Conservation (phyloP, 140 eudicot genomes). For the Cichorium intybus region DNA sequence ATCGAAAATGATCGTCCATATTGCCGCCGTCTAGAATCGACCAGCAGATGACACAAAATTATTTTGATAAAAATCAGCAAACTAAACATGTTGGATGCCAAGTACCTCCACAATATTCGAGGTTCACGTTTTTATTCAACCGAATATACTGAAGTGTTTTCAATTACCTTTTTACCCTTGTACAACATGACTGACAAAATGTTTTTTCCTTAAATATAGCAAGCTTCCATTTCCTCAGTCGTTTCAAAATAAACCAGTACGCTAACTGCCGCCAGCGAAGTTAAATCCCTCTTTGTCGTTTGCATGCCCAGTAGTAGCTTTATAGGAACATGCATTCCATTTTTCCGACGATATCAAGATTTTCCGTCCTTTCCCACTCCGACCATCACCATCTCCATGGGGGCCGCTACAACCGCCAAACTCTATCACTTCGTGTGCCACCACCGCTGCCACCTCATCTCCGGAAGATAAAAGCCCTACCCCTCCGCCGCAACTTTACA, state of each 20-base stretch:
- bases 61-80: neutral
- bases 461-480: neutral
- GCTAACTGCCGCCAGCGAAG: neutral
- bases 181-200: neutral
- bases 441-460: neutral
- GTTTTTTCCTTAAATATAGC: neutral
- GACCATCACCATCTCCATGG: neutral
- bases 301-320: too few species aligned
- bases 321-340: neutral
- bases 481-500: neutral
- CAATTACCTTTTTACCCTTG: neutral
- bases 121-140: neutral
- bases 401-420: neutral
- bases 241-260: neutral
- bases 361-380: too few species aligned
- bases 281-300: neutral
- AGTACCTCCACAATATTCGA: neutral
- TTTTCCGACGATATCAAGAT: neutral
- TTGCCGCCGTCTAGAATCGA: too few species aligned
- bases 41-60: too few species aligned
- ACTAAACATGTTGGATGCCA: neutral
- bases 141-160: neutral
- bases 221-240: neutral
- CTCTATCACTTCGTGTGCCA: neutral
- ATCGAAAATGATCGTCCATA: too few species aligned